Evolutionary conservation across 2,329 filamentous ascomycete genomes (phyloP).

Genomic region (Talaromyces sp.): DNA sequence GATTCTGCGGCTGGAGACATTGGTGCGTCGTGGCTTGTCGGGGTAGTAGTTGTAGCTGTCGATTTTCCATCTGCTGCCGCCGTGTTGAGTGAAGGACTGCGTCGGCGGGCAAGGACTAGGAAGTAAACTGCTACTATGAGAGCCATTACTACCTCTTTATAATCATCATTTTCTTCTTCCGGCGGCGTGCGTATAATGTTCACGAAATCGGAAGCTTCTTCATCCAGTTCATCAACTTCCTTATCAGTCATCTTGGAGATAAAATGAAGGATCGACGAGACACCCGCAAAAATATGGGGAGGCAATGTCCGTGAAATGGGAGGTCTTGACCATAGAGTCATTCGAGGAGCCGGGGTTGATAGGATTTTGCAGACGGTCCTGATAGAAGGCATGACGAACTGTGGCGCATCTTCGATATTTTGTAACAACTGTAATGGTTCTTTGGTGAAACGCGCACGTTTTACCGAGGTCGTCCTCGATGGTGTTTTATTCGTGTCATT

Average conservation of each 20-base stretch:
- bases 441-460: slow-evolving; percentile 17
- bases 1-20: slow-evolving; percentile 10
- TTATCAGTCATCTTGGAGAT: slow-evolving; percentile 42
- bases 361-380: slow-evolving; percentile 61
- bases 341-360: slow-evolving; percentile 45
- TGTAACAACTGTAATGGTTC: slow-evolving; percentile 20
- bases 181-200: slow-evolving; percentile 36
- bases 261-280: slow-evolving; percentile 54
- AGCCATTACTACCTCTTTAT: slow-evolving; percentile 34
- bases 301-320: slow-evolving; percentile 49
- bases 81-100: slow-evolving; percentile 20
- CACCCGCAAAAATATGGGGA: slow-evolving; percentile 69
- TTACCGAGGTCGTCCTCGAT: slow-evolving; percentile 29
- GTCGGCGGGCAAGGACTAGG: slow-evolving; percentile 48
- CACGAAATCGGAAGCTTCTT: slow-evolving; percentile 31
- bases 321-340: slow-evolving; percentile 33
- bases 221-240: slow-evolving; percentile 42
- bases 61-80: neutral
- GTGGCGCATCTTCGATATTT: slow-evolving; percentile 43
- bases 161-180: slow-evolving; percentile 42
- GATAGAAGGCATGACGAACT: slow-evolving; percentile 66
- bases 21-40: slow-evolving; percentile 8
- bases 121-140: slow-evolving; percentile 43
- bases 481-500: slow-evolving; percentile 37
- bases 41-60: no score